These are phyloP conservation scores for Cicer yamashitae DNA, from an alignment of 306 rosid species.

Conservation along the genomic window DNA sequence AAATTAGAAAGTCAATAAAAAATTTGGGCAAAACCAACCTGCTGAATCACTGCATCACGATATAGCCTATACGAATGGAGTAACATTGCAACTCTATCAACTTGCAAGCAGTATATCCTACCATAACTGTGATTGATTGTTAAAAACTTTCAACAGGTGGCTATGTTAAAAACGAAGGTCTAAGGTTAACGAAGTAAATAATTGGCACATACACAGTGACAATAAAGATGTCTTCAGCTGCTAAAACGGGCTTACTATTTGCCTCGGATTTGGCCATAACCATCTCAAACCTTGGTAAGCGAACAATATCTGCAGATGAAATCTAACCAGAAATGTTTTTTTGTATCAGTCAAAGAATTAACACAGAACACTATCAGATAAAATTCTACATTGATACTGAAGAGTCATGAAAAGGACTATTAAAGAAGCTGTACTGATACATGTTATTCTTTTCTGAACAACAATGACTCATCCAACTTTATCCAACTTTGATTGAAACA, in stretches of 20 bases:
- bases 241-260: slow-evolving; percentile 84
- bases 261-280: slow-evolving; percentile 95
- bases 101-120: slow-evolving; percentile 96
- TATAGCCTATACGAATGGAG: slow-evolving; percentile 91
- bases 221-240: slow-evolving; percentile 84
- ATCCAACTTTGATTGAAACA: slow-evolving; percentile 17
- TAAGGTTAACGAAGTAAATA: slow-evolving; percentile 30
- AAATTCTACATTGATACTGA: slow-evolving; percentile 32
- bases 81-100: slow-evolving; percentile 94
- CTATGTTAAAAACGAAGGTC: slow-evolving; percentile 35
- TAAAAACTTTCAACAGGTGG: slow-evolving; percentile 23
- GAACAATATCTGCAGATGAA: slow-evolving; percentile 92
- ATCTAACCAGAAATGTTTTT: slow-evolving; percentile 62
- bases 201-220: slow-evolving; percentile 79
- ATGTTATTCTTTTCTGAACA: slow-evolving; percentile 40
- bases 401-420: slow-evolving; percentile 27
- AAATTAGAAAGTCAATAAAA: slow-evolving; percentile 26
- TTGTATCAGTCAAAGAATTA: slow-evolving; percentile 48
- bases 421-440: slow-evolving; percentile 39
- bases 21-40: slow-evolving; percentile 62
- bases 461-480: slow-evolving; percentile 10
- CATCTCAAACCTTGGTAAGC: slow-evolving; percentile 96
- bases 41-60: slow-evolving; percentile 97
- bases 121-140: slow-evolving; percentile 73
- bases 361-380: slow-evolving; percentile 32